Evolutionary conservation across 257 asterid genomes (phyloP), one percentile per base, ranked within the genome.

Genomic region (Rauvolfia tetraphylla): DNA sequence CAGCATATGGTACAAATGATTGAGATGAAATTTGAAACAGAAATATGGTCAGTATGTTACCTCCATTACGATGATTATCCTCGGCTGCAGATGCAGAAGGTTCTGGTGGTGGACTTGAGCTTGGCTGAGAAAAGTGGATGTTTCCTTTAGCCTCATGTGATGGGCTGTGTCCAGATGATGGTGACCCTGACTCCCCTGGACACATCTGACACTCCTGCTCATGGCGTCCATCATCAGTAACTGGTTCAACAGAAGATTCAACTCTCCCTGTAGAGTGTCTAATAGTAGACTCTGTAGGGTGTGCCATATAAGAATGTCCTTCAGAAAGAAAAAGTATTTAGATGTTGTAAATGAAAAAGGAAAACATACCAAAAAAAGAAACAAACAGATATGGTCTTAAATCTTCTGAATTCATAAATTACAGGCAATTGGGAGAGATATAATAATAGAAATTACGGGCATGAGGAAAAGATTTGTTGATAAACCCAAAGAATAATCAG

Each of bases 181-280:
- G 72, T 46, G 77, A 78, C 20, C 61, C 72, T 7, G 56, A 61
- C 33, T 58, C 65, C 31, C 38, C 63, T 7, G 38, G 72, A 33
- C 29, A 77, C 38, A 61, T 14, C 44, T 71, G 72, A 71, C 61
- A 59, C 54, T 78, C 77, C 77, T 68, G 71, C 41, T 71, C 62
- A n/a, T 71, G 29, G 48, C 77, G 53, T 36, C 36, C 9, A 36
- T 71, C 54, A 59, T 46, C 72, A 36, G 41, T 25, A 46, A 2
- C 39, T 27, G 76, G 81, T 25, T 34, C 44, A 5, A 25, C 65
- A 7, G 73, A 78, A 58, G 56, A 48, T 15, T 54, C 77, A 15
- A 7, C 62, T 67, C 68, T 33, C 22, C 46, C 39, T 9, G n/a
- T 68, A n/a, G 57, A 51, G 29, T 3, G 73, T 78, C 77, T 69